Base-by-base conservation (phyloP, 2,329 filamentous ascomycete species). In the Beauveria rudraprayagi region DNA sequence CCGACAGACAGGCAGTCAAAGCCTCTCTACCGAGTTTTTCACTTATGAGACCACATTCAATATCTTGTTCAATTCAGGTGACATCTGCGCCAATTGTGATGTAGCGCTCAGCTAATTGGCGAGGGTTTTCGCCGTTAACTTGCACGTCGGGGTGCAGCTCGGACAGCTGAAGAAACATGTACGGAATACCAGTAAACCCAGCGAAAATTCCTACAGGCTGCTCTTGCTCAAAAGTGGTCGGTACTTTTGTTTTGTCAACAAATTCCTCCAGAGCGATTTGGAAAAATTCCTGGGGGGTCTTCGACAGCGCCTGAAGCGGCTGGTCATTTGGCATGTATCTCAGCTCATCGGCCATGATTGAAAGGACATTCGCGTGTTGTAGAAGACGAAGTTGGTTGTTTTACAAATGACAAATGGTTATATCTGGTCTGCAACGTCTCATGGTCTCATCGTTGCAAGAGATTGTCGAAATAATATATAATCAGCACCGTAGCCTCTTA, bases 121-220 rank as follows among this genome's bases (percentile, higher is more conserved):
- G 61, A 3, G 79, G 69, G 1, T 71, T 68, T 61, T 79, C 75
- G 1, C 74, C 74, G 37, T 72, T 69, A 61, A 84, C 71, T 10
- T 70, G 64, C 1, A 83, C 63, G 43, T 77, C 68, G 0, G 81
- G 79, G 26, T 79, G 74, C 2, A 69, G 63, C 2, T 69, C 68
- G 6, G 78, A 80, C 3, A 84, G 71, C 9, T 74, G 73, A 24
- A 81, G 76, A 69, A 85, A 82, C 10, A 85, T 73, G 63, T 82
- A 82, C 5, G 81, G 79, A n/a, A 83, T 71, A 16, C 80, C 80
- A 2, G 81, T 84, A 17, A 81, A 82, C 1, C 82, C 83, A 2
- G 71, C 73, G 66, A 79, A 82, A 14, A 85, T 67, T 0, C 83
- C 83, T n/a, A 75, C 72, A 14, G 78, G 69, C 16, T 70, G 64